A percentile compares a stretch with the other conserved stretches of the same genome.
phyloP scores from a whole-genome alignment of 1,284 basidiomycete species.

The Violaceomyces palustris region DNA sequence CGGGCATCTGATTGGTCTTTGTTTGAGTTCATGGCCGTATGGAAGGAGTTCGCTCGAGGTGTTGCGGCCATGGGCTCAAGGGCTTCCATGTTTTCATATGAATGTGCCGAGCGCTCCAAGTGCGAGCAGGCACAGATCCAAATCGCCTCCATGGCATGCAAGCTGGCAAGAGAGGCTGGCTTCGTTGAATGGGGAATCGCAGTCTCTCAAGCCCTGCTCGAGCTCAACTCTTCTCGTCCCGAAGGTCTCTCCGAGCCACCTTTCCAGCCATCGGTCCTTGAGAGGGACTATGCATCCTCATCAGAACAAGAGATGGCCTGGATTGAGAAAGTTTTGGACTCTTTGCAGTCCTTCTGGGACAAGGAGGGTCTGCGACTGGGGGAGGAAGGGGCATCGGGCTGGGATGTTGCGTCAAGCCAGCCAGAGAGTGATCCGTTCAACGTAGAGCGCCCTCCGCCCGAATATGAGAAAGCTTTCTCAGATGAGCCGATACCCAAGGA shows the following conservation, averaged over 20 bases:
- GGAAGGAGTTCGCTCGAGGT: neutral
- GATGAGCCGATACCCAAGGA: neutral
- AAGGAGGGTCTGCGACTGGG: neutral
- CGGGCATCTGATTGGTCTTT: neutral
- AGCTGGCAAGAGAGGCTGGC: neutral
- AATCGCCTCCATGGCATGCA: neutral
- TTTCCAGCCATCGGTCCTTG: neutral
- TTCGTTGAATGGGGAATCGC: too few species aligned
- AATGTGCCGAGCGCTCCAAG: neutral
- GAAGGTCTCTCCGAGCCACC: neutral
- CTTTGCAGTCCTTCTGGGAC: neutral
- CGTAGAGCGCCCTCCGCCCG: neutral
- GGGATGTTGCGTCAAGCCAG: neutral
- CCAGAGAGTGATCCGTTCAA: neutral
- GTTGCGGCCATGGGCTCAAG: neutral
- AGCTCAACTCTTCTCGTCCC: neutral
- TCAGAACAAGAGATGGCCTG: too few species aligned
- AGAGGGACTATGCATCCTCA: too few species aligned
- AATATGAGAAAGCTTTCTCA: neutral
- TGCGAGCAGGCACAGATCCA: neutral
- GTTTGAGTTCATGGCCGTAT: neutral
- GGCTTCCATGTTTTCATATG: neutral
- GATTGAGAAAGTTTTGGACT: neutral
- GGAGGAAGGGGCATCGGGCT: neutral
- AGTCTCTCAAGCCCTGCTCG: neutral